Evolutionary conservation across 371 early-diverging fungal genomes (phyloP), one percentile per base, ranked within the genome.

Genomic region (Mortierella sp.): DNA sequence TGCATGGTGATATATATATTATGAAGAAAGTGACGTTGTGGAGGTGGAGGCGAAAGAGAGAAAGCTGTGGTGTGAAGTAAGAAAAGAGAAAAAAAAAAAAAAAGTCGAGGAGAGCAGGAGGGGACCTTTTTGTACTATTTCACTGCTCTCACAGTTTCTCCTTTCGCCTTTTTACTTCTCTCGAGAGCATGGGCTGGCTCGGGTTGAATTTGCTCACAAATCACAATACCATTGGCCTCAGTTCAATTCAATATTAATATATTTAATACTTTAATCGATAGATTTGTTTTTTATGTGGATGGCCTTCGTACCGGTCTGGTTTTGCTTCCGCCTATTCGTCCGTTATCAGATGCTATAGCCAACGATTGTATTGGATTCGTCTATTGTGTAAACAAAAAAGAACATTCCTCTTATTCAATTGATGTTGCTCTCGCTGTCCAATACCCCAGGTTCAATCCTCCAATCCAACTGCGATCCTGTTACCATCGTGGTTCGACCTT

Each of bases 1-100:
- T 68, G 72, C 83, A 85, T 85, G 75, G 55, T 74, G 66, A 35
- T 54, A 35, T 47, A 40, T n/a, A n/a, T 49, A 32, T 31, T 17
- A 22, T 40, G 22, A 42, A 43, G 60, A 32, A 47, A n/a, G 54
- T 35, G 69, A 31, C 42, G 9, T 40, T 13, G 26, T 49, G 32
- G 65, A 51, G 42, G 61, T 29, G 59, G 43, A 43, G 28, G 56
- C n/a, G 42, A 59, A 61, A 28, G 23, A 22, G 22, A 53, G 28
- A 53, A 53, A 17, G 9, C 22, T 12, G 47, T n/a, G n/a, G 6
- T 47, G 22, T 53, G 51, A 66, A 63, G 70, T 19, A 45, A 34
- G 45, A 69, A 57, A 61, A 61, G 42, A 61, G 32, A 32, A 60
- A 64, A 51, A 70, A 64, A 61, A 55, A 53, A 34, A 59, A 58